Conservation (phyloP, 2,329 filamentous ascomycete genomes). For the Fusarium sp. region DNA sequence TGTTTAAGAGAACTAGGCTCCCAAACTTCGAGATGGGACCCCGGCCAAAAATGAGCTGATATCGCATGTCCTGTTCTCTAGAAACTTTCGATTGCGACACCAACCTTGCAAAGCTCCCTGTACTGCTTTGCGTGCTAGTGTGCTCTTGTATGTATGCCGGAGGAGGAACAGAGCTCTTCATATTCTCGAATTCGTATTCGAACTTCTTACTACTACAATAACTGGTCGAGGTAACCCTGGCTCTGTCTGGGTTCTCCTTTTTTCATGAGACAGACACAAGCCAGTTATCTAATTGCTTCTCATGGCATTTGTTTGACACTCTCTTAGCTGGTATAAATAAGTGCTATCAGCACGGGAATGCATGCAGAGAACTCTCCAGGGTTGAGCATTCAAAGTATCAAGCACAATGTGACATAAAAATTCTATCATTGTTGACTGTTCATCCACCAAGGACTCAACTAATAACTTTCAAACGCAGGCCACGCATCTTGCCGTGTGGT, state of each 20-base stretch:
- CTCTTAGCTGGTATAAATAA: not conserved
- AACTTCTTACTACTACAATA: not conserved
- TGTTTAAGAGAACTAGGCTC: not conserved
- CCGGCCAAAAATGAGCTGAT: constrained; percentile 5
- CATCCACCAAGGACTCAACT: not conserved
- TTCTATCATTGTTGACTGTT: constrained; percentile 1
- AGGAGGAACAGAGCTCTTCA: not conserved
- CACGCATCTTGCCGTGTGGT: constrained; percentile 26
- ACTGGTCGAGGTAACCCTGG: not conserved
- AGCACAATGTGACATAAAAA: not conserved
- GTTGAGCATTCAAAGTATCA: not conserved
- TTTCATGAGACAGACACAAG: not conserved
- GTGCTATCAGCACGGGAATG: not conserved
- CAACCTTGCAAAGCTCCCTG: constrained; percentile 1
- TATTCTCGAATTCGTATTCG: constrained; percentile 24
- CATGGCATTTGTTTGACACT: not conserved
- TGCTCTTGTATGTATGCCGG: not conserved
- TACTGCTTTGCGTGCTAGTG: not conserved
- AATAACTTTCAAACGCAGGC: constrained; percentile 14
- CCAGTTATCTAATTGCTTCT: not conserved
- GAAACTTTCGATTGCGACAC: constrained; percentile 6
- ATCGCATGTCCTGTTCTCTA: not conserved
- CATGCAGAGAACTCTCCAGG: not conserved
- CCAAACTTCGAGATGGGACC: not conserved
- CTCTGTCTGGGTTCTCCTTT: not conserved